Conservation (phyloP, 176 grass and related monocot genomes). For the Neostapfia colusana region DNA sequence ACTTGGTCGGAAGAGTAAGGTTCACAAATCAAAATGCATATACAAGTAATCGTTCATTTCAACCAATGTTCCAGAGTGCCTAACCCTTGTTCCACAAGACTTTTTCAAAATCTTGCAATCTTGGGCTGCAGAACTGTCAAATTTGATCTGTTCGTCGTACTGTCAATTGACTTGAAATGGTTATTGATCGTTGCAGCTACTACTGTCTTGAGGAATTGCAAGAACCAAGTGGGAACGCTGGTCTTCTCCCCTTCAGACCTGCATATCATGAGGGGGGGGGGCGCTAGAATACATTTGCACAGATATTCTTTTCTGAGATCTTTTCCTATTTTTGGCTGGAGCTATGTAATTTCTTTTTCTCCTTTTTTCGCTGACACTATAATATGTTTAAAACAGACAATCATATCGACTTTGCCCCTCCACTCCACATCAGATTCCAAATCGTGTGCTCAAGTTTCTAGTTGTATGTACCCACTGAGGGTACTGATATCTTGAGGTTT, state of each 20-base stretch:
- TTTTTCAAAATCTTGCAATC: background rate
- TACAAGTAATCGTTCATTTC: background rate
- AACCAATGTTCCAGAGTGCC: too few species aligned
- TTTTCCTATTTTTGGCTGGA: slow-evolving; percentile 18
- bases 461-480: background rate
- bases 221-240: background rate
- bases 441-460: background rate
- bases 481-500: background rate
- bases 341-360: slow-evolving; percentile 25
- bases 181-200: slow-evolving; percentile 11
- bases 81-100: background rate
- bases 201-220: background rate
- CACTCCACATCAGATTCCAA: background rate
- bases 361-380: slow-evolving; percentile 11
- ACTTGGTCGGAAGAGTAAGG: background rate
- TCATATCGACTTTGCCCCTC: slow-evolving; percentile 32
- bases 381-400: slow-evolving; percentile 36
- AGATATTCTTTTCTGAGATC: slow-evolving; percentile 35
- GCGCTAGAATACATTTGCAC: slow-evolving; percentile 2
- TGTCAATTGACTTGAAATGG: background rate
- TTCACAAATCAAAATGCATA: background rate
- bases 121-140: background rate
- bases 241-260: slow-evolving; percentile 14
- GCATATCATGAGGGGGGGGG: slow-evolving; percentile 13
- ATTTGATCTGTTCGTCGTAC: too few species aligned